Evolutionary conservation across 2,329 filamentous ascomycete genomes (phyloP).

Genomic region (Penicillium glabrum): DNA sequence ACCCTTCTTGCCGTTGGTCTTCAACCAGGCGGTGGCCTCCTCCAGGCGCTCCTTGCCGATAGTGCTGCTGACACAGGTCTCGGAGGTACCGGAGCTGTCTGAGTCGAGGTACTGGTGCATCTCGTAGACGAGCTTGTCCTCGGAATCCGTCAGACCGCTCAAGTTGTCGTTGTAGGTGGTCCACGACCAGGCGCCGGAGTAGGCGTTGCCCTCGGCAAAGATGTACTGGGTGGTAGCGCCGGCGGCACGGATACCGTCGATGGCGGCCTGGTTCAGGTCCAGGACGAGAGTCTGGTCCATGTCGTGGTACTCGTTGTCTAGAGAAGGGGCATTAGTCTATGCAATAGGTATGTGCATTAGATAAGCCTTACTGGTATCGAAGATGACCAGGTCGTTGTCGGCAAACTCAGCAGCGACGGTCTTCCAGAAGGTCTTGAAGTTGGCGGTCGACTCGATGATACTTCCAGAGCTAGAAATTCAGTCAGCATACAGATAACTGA

Average conservation of each 20-base stretch:
- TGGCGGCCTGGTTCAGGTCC: constrained; percentile 64
- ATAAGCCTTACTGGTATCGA: constrained; percentile 53
- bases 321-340: constrained; percentile 6
- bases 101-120: constrained; percentile 64
- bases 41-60: constrained; percentile 54
- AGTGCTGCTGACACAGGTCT: constrained; percentile 53
- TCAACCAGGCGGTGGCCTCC: constrained; percentile 48
- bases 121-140: constrained; percentile 58
- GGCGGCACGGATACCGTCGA: constrained; percentile 60
- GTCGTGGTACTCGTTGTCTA: constrained; percentile 65
- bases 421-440: constrained; percentile 60
- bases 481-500: not conserved
- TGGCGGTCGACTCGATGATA: constrained; percentile 54
- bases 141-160: constrained; percentile 51
- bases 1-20: constrained; percentile 55
- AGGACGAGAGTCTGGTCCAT: constrained; percentile 62
- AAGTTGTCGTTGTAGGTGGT: constrained; percentile 46
- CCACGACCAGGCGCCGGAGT: constrained; percentile 53
- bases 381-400: constrained; percentile 58
- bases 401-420: constrained; percentile 57
- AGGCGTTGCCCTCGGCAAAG: constrained; percentile 58
- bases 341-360: not conserved
- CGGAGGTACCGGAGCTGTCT: constrained; percentile 54
- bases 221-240: constrained; percentile 60
- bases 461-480: constrained; percentile 13